These are phyloP conservation scores for Didymella segeticola DNA, from an alignment of 2,329 filamentous ascomycete genomes.

Conservation along the genomic window DNA sequence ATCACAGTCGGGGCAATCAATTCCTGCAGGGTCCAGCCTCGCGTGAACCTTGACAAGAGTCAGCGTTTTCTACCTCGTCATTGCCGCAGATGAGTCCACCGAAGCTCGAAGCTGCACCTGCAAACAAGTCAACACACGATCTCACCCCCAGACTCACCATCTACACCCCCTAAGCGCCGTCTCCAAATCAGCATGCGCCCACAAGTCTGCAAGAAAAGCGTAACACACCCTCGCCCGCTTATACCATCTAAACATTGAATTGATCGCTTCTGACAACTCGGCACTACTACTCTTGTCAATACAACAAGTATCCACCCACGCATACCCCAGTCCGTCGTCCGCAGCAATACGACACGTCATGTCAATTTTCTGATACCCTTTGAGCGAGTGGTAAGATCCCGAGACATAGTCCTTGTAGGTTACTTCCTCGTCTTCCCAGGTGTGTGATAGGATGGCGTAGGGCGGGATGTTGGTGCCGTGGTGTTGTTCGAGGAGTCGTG, in stretches of 20 bases:
- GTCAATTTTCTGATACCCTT: conserved; percentile 5
- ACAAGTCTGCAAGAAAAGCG: conserved; percentile 17
- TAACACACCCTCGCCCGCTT: conserved; percentile 14
- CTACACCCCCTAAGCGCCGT: too few relatives aligned
- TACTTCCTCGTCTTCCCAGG: conserved; percentile 16
- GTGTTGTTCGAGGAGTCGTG: background rate
- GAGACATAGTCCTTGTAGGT: background rate
- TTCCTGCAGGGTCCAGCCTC: too few relatives aligned
- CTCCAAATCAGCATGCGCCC: too few relatives aligned
- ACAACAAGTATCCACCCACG: conserved; percentile 13
- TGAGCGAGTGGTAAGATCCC: background rate
- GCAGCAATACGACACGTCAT: background rate
- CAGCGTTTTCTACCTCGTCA: too few relatives aligned
- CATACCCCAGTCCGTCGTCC: background rate
- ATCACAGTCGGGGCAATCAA: too few relatives aligned
- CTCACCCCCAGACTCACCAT: too few relatives aligned
- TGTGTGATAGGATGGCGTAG: conserved; percentile 14
- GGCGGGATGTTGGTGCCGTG: background rate
- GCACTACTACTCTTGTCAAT: conserved; percentile 20
- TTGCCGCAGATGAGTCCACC: too few relatives aligned
- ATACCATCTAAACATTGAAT: conserved; percentile 28
- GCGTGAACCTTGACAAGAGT: too few relatives aligned
- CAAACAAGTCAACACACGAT: too few relatives aligned
- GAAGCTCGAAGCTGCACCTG: too few relatives aligned
- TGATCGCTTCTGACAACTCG: conserved; percentile 16